Percentiles rank a stretch among this genome's conserved stretches.
Evolutionary conservation across 352 stramenopile genomes (phyloP).

Genomic region (Chloridella minuta): DNA sequence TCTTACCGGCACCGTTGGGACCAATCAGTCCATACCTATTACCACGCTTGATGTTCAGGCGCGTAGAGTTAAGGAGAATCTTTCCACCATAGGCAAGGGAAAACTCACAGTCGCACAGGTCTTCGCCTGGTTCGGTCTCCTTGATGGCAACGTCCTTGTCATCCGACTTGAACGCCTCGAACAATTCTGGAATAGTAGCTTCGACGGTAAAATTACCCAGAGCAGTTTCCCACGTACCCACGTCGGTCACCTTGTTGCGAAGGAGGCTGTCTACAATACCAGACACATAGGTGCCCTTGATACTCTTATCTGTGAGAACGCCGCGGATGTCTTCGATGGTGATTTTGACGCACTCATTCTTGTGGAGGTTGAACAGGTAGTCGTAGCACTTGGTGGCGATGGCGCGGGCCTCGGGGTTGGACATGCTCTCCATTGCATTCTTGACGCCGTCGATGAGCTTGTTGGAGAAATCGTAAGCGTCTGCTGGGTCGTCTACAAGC

Average conservation of each 20-base stretch:
- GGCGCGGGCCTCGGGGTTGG: conserved; percentile 76
- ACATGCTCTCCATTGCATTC: conserved; percentile 68
- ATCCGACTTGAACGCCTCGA: conserved; percentile 53
- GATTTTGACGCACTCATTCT: background rate
- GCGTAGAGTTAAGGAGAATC: conserved; percentile 29
- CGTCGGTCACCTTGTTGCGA: conserved; percentile 16
- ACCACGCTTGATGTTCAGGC: conserved; percentile 29
- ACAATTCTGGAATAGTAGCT: conserved; percentile 11
- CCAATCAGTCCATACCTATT: conserved; percentile 35
- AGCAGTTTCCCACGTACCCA: background rate
- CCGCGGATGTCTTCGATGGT: conserved; percentile 30
- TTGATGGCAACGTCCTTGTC: conserved; percentile 24
- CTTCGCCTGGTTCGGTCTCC: conserved; percentile 70
- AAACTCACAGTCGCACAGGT: conserved; percentile 95
- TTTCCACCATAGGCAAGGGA: conserved; percentile 26
- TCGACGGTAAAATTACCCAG: conserved; percentile 12
- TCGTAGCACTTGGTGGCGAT: conserved; percentile 59
- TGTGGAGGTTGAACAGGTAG: conserved; percentile 20
- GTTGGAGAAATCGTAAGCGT: conserved; percentile 79
- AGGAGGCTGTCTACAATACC: conserved; percentile 16
- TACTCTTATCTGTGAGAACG: conserved; percentile 39
- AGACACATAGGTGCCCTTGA: conserved; percentile 34
- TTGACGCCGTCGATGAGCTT: conserved; percentile 74
- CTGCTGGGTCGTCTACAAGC: conserved; percentile 76
- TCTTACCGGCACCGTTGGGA: conserved; percentile 39